A percentile compares a stretch with the other conserved stretches of the same genome.
Evolutionary conservation across 106 monocot genomes (phyloP).

Genomic region (Dioscorea alata): DNA sequence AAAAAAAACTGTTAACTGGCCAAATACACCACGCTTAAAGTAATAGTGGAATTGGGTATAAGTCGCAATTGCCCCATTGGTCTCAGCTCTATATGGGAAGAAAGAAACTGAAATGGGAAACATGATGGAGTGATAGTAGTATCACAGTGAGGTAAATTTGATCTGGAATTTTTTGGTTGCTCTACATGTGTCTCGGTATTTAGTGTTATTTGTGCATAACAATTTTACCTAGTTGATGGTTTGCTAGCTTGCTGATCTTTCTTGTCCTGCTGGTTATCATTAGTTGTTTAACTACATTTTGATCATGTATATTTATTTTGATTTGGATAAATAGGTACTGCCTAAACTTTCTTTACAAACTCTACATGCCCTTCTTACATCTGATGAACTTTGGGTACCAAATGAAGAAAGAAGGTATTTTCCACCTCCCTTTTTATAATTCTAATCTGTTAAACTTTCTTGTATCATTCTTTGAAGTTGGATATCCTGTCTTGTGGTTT

Average conservation of each 20-base stretch:
- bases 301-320: not conserved
- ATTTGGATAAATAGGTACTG: constrained; percentile 50
- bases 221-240: not conserved
- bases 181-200: too few species aligned
- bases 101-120: too few species aligned
- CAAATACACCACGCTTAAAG: too few species aligned
- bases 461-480: constrained; percentile 3
- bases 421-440: not conserved
- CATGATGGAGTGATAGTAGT: too few species aligned
- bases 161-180: too few species aligned
- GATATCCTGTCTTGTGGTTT: not conserved
- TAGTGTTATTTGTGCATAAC: not conserved
- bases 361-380: constrained; percentile 82
- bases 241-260: not conserved
- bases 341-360: constrained; percentile 96
- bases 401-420: constrained; percentile 93
- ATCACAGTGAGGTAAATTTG: too few species aligned
- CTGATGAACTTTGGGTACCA: constrained; percentile 94
- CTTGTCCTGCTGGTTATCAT: not conserved
- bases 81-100: too few species aligned
- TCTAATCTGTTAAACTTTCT: not conserved
- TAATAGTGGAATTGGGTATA: too few species aligned
- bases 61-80: too few species aligned
- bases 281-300: not conserved
- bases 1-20: too few species aligned